Conservation (phyloP, 2,329 filamentous ascomycete species). For the Scolecobasidium constrictum region DNA sequence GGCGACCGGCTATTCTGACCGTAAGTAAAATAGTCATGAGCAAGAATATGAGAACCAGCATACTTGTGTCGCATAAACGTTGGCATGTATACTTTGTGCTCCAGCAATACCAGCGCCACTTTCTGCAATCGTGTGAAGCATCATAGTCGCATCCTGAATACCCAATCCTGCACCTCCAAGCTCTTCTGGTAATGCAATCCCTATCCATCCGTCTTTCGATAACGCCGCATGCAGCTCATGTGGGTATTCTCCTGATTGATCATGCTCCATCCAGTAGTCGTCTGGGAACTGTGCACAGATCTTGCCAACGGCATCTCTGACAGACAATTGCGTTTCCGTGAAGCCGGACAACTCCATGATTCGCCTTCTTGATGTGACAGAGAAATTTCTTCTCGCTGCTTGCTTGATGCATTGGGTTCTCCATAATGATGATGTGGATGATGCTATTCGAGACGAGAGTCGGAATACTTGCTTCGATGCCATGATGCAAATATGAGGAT, state of each 20-base stretch:
- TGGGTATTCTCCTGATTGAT: slow-evolving; percentile 60
- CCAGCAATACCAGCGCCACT: slow-evolving; percentile 68
- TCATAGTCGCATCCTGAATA: slow-evolving; percentile 75
- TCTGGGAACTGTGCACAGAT: slow-evolving; percentile 63
- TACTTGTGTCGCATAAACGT: slow-evolving; percentile 67
- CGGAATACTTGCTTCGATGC: no score
- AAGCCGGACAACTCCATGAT: slow-evolving; percentile 67
- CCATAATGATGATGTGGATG: no score
- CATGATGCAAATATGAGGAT: no score
- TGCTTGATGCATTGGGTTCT: no score
- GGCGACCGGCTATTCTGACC: slow-evolving; percentile 50
- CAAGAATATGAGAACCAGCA: not conserved
- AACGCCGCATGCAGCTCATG: slow-evolving; percentile 65
- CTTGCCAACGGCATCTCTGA: slow-evolving; percentile 57
- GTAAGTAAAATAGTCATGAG: no score
- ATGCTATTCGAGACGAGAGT: no score
- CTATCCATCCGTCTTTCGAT: slow-evolving; percentile 68
- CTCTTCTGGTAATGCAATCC: slow-evolving; percentile 65
- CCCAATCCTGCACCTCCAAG: slow-evolving; percentile 66
- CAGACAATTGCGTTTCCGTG: slow-evolving; percentile 59
- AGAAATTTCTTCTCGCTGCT: slow-evolving; percentile 18
- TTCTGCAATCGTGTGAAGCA: slow-evolving; percentile 74
- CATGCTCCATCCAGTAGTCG: slow-evolving; percentile 65
- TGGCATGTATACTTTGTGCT: slow-evolving; percentile 47
- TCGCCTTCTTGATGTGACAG: slow-evolving; percentile 15